A percentile compares a stretch with the other conserved stretches of the same genome.
Evolutionary conservation across 805 yeast genomes (phyloP).

Genomic region (Sugiyamaella boreocaroliniensis): DNA sequence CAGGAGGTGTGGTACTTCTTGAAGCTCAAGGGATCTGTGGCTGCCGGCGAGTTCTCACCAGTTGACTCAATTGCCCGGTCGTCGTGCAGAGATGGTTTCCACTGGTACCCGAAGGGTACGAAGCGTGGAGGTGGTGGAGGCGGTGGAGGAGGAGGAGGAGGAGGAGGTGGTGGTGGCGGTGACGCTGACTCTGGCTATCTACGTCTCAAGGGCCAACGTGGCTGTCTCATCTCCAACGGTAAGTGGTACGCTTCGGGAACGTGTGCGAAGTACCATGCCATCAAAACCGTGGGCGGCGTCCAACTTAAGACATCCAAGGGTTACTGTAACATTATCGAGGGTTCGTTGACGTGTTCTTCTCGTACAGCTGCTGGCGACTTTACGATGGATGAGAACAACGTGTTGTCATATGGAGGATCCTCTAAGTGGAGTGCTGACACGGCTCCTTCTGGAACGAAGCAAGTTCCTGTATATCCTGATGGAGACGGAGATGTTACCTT

Average conservation of each 20-base stretch:
- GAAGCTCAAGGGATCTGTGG: constrained; percentile 64
- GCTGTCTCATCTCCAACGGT: constrained; percentile 82
- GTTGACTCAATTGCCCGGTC: constrained; percentile 47
- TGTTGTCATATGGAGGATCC: constrained; percentile 56
- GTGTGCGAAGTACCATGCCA: constrained; percentile 68
- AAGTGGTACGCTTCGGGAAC: constrained; percentile 69
- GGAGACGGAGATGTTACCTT: constrained; percentile 34
- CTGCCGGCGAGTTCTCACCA: constrained; percentile 56
- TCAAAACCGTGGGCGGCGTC: constrained; percentile 66
- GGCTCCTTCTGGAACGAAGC: constrained; percentile 40
- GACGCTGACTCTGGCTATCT: constrained; percentile 41
- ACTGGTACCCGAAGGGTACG: constrained; percentile 61
- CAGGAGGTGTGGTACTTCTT: constrained; percentile 78
- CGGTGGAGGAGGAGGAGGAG: constrained; percentile 21
- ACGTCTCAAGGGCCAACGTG: constrained; percentile 45
- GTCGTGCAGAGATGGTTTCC: constrained; percentile 70
- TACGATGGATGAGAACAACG: constrained; percentile 41
- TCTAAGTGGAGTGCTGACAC: constrained; percentile 51
- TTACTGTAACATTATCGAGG: constrained; percentile 45
- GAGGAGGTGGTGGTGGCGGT: constrained; percentile 28
- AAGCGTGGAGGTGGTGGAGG: constrained; percentile 25
- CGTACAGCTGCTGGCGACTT: constrained; percentile 48
- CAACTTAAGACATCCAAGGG: constrained; percentile 67
- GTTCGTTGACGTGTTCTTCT: constrained; percentile 31
- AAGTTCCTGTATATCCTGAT: constrained; percentile 45